Evolutionary conservation across 495 filamentous ascomycete genomes (phyloP), one percentile per base, ranked within the genome.

Genomic region (Aspergillus nanangensis): DNA sequence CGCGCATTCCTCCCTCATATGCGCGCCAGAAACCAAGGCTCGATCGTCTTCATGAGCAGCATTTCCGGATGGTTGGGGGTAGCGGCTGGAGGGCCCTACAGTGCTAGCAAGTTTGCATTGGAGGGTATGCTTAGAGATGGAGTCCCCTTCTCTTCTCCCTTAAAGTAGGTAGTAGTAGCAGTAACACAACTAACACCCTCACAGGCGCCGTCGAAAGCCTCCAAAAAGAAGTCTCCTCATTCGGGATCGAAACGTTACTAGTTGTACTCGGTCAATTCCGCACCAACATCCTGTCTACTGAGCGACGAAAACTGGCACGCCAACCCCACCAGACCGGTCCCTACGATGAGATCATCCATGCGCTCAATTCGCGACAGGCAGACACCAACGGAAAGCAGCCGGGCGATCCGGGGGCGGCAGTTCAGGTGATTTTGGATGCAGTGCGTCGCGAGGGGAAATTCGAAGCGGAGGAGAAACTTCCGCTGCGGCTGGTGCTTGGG

Each of bases 101-200:
- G 55, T 35, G 70, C 67, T 0, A 70, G 75, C 3, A 81, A 81
- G 47, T 72, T 66, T n/a, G 78, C 73, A 0, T 46, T 77, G 2
- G 68, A 71, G 57, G 67, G 69, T 70, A 51, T 11, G 38, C 22
- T 22, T 15, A 25, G 39, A 37, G 40, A 14, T 1, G 36, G 33
- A 23, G 20, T 32, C 1, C 14, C 37, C 14, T 15, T 21, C 10
- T 37, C 19, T 37, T 0, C 13, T 17, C 8, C 9, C 33, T 14
- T 17, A 14, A 36, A 5, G 33, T n/a, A 36, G 5, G 8, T 9
- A n/a, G 14, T 17, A 36, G 5, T 15, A 5, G 27, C 27, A 36
- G 5, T 17, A 36, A 17, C 8, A n/a, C 5, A 15, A 13, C 33
- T 5, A 5, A 10, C 5, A 36, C 5, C 9, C 8, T 36, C 33